A percentile compares a stretch with the other conserved stretches of the same genome.
Evolutionary conservation across 768 basidiomycete genomes (phyloP).

Genomic region (Hericium erinaceus): DNA sequence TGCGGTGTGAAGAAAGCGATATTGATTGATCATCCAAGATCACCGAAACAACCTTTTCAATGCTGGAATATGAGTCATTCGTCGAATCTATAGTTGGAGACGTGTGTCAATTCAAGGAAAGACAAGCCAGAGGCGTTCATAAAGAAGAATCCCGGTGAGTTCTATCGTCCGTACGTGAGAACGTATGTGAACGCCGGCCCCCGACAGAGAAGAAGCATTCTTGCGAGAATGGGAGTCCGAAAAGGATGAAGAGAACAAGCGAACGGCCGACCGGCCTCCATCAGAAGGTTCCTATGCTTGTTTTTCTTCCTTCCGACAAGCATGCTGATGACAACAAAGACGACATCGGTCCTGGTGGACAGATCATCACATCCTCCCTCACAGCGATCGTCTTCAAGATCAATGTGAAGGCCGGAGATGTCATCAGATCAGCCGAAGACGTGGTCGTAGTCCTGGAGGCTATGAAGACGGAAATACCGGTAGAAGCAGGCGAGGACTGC

Average conservation of each 20-base stretch:
- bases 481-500: constrained; percentile 35
- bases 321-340: constrained; percentile 3
- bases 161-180: not conserved
- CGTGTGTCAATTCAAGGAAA: constrained; percentile 30
- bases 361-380: constrained; percentile 22
- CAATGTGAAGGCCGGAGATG: constrained; percentile 32
- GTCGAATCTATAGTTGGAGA: constrained; percentile 32
- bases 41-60: constrained; percentile 42
- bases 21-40: constrained; percentile 24
- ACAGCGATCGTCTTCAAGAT: constrained; percentile 45
- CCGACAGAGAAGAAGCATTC: constrained; percentile 31
- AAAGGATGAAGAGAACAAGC: constrained; percentile 12
- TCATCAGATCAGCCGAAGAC: constrained; percentile 31
- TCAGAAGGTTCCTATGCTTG: too few relatives aligned
- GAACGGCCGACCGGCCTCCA: too few relatives aligned
- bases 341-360: not conserved
- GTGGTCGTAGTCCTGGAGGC: constrained; percentile 47
- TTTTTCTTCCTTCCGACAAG: not conserved
- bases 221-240: constrained; percentile 34
- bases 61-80: constrained; percentile 38
- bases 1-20: not conserved
- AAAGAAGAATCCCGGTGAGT: constrained; percentile 32
- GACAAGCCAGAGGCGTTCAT: constrained; percentile 27
- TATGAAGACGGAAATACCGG: constrained; percentile 56
- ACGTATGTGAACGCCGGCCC: constrained; percentile 2